Conservation (phyloP, 495 filamentous ascomycete species). For the Lindgomyces ingoldianus region DNA sequence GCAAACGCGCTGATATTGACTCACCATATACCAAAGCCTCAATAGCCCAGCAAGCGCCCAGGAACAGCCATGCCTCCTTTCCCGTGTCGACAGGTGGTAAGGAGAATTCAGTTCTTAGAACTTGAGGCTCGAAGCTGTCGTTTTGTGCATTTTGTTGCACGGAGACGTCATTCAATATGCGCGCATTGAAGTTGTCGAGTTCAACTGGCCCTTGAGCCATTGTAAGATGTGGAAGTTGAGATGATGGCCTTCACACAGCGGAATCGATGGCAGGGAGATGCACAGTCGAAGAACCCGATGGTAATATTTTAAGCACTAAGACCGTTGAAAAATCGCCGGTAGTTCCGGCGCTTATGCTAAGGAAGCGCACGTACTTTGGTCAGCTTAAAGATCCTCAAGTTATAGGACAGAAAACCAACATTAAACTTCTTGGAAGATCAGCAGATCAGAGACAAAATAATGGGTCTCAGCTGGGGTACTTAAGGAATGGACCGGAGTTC, state of each 20-base stretch:
- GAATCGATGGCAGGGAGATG: too few species aligned
- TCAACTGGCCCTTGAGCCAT: background rate
- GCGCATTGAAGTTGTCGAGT: background rate
- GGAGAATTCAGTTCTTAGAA: conserved; percentile 37
- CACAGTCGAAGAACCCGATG: too few species aligned
- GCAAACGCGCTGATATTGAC: conserved; percentile 9
- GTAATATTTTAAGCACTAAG: too few species aligned
- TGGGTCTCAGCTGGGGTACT: too few species aligned
- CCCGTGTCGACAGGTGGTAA: conserved; percentile 62
- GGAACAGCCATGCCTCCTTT: conserved; percentile 63
- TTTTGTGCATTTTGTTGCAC: background rate
- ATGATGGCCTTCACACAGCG: background rate
- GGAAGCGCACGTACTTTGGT: too few species aligned
- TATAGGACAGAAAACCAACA: too few species aligned
- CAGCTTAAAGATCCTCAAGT: too few species aligned
- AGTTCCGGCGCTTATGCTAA: too few species aligned
- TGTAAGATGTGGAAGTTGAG: background rate
- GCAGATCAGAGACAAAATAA: too few species aligned
- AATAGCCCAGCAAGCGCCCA: conserved; percentile 61
- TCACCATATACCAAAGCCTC: conserved; percentile 66
- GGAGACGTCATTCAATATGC: background rate
- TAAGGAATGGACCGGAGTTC: too few species aligned
- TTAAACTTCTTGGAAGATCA: too few species aligned
- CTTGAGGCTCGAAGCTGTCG: background rate
- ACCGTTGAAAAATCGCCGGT: too few species aligned